phyloP scores from a whole-genome alignment of 345 rosid genomes.

The Moringa oleifera region DNA sequence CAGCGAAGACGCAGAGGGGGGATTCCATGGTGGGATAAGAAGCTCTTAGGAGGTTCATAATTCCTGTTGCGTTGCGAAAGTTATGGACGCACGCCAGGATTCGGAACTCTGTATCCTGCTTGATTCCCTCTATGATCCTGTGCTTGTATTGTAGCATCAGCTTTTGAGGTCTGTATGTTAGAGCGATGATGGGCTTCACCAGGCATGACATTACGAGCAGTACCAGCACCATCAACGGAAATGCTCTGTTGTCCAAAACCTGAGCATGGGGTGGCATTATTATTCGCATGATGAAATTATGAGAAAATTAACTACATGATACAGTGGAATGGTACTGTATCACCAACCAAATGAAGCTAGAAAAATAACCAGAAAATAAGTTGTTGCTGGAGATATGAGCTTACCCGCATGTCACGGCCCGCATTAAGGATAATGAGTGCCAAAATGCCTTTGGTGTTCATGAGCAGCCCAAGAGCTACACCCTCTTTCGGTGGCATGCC shows the following conservation, averaged over 20 bases:
- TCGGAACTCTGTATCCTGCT: constrained; percentile 29
- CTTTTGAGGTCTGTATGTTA: constrained; percentile 25
- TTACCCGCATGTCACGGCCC: constrained; percentile 42
- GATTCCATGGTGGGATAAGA: constrained; percentile 37
- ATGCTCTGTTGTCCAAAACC: constrained; percentile 37
- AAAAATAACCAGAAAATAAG: no score
- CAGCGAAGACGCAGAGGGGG: constrained; percentile 32
- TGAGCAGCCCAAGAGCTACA: constrained; percentile 41
- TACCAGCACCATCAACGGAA: constrained; percentile 29
- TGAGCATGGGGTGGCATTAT: no score
- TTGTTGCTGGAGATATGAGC: no score
- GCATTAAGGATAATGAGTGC: constrained; percentile 41
- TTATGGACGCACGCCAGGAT: constrained; percentile 38
- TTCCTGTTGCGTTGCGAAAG: constrained; percentile 25
- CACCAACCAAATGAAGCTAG: no score
- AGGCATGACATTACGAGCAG: constrained; percentile 36
- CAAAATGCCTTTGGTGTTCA: constrained; percentile 69
- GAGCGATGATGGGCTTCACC: constrained; percentile 34
- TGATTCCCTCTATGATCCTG: constrained; percentile 35
- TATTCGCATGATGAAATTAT: no score
- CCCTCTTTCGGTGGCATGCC: constrained; percentile 33
- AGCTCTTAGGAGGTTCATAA: constrained; percentile 36
- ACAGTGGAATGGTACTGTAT: no score
- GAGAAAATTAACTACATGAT: no score
- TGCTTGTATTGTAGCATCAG: constrained; percentile 19